Evolutionary conservation across 805 yeast genomes (phyloP).

Genomic region (Candida xyloterini): DNA sequence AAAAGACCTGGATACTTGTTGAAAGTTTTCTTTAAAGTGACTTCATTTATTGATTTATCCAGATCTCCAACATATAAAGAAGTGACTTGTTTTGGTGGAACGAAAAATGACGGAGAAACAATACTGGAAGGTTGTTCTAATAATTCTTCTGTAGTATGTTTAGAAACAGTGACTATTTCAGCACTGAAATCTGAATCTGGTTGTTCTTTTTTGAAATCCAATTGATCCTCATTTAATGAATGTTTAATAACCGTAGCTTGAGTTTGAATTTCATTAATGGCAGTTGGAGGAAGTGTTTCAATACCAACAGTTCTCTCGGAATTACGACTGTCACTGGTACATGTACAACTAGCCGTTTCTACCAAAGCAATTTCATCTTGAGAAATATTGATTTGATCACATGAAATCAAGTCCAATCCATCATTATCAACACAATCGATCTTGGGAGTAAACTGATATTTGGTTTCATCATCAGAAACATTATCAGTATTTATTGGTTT

Average conservation of each 20-base stretch:
- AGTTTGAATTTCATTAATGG: not conserved
- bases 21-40: slow-evolving; percentile 43
- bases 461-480: not conserved
- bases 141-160: slow-evolving; percentile 1
- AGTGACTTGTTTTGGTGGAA: slow-evolving; percentile 10
- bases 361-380: slow-evolving; percentile 2
- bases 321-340: not conserved
- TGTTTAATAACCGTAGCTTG: slow-evolving; percentile 1
- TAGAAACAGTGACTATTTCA: slow-evolving; percentile 19
- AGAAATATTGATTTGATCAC: slow-evolving; percentile 10
- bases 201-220: slow-evolving; percentile 3
- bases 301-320: slow-evolving; percentile 3
- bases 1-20: slow-evolving; percentile 41
- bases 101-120: slow-evolving; percentile 1
- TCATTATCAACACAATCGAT: slow-evolving; percentile 13
- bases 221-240: not conserved
- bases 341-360: slow-evolving; percentile 1
- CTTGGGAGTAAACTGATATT: slow-evolving; percentile 7
- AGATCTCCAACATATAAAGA: slow-evolving; percentile 66
- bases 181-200: slow-evolving; percentile 20
- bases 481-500: not conserved
- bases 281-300: slow-evolving; percentile 5
- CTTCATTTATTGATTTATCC: slow-evolving; percentile 48
- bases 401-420: slow-evolving; percentile 4
- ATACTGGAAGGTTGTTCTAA: not conserved